Conservation (phyloP, 1,139 yeast genomes). For the Saccharomycopsis hybrid region DNA sequence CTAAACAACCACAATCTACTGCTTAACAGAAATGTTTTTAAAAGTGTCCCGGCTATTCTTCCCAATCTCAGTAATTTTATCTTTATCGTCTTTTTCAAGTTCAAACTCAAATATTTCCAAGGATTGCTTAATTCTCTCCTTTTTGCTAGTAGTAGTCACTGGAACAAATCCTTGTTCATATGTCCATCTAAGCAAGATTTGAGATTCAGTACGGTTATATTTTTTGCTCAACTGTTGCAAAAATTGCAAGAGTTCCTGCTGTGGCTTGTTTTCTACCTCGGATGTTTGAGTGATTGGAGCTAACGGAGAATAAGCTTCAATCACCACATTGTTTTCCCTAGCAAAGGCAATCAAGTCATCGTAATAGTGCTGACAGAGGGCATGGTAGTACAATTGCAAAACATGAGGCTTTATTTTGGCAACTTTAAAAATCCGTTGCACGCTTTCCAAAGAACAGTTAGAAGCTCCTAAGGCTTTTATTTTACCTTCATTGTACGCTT, state of each 20-base stretch:
- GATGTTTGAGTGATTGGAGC: constrained; percentile 23
- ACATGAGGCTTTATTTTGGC: constrained; percentile 51
- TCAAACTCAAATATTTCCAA: constrained; percentile 50
- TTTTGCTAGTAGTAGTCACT: constrained; percentile 63
- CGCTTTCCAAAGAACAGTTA: constrained; percentile 42
- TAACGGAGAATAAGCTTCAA: constrained; percentile 69
- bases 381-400: constrained; percentile 65
- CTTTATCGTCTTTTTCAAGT: constrained; percentile 13
- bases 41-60: constrained; percentile 1
- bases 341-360: constrained; percentile 57
- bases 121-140: constrained; percentile 50
- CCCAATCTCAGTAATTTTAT: constrained; percentile 13
- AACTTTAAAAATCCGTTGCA: constrained; percentile 37
- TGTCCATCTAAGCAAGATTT: constrained; percentile 65
- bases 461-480: constrained; percentile 62
- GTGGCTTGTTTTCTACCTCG: constrained; percentile 9
- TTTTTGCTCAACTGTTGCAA: constrained; percentile 43
- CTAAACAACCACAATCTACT: too few species aligned
- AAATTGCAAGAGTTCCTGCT: constrained; percentile 28
- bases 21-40: background rate
- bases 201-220: constrained; percentile 52
- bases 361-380: constrained; percentile 67
- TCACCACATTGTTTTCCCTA: constrained; percentile 42
- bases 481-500: constrained; percentile 40
- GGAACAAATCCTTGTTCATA: constrained; percentile 60